Conservation (phyloP, 371 early-diverging fungal genomes). For the Chytridiales sp. region DNA sequence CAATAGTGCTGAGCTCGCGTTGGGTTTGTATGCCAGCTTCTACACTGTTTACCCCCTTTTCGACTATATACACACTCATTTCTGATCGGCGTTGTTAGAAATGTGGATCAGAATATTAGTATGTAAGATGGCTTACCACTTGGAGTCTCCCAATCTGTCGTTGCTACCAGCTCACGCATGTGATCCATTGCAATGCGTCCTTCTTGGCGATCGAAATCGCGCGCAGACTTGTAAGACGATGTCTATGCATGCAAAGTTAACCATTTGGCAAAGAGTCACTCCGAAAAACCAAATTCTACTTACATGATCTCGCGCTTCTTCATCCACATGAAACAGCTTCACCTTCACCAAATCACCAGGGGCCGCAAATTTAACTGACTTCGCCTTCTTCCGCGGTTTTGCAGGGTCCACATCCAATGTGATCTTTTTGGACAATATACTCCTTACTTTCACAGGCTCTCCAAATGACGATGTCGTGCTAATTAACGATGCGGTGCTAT, state of each 20-base stretch:
- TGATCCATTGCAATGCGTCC: slow-evolving; percentile 11
- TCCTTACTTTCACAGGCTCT: too few relatives aligned
- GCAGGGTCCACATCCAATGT: slow-evolving; percentile 13
- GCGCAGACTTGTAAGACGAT: too few relatives aligned
- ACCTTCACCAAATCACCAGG: slow-evolving; percentile 15
- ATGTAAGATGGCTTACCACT: slow-evolving; percentile 7
- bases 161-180: not conserved
- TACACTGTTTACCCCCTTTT: slow-evolving; percentile 7
- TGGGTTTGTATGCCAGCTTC: slow-evolving; percentile 1
- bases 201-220: slow-evolving; percentile 12
- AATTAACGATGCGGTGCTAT: too few relatives aligned
- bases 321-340: slow-evolving; percentile 7
- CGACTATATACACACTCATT: too few relatives aligned
- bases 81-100: too few relatives aligned
- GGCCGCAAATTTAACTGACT: slow-evolving; percentile 14
- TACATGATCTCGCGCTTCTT: slow-evolving; percentile 3
- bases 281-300: not conserved
- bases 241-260: too few relatives aligned
- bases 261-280: too few relatives aligned
- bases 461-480: too few relatives aligned
- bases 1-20: slow-evolving; percentile 5
- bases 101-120: too few relatives aligned
- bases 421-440: not conserved
- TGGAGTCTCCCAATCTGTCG: slow-evolving; percentile 5
- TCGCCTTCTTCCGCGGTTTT: slow-evolving; percentile 14